Percentiles rank a stretch among this genome's conserved stretches.
phyloP scores from a whole-genome alignment of 306 rosid species.

The Crataegus laevigata region DNA sequence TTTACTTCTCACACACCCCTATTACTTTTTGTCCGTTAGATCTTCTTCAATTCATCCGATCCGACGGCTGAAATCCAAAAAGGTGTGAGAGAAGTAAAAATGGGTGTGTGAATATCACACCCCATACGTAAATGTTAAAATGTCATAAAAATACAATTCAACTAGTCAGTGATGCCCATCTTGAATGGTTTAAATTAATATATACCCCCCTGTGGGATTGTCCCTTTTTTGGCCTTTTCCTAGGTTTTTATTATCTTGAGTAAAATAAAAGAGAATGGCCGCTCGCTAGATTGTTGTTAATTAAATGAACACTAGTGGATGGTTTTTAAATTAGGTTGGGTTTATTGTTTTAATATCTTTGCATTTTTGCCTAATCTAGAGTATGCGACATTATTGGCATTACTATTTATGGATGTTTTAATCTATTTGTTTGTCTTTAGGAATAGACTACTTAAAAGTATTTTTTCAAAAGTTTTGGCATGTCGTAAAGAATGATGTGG shows the following conservation, averaged over 20 bases:
- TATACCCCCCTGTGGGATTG: constrained; percentile 25
- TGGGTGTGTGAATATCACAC: no score
- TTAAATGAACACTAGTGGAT: neutral
- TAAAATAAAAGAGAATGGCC: neutral
- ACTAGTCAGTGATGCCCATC: constrained; percentile 11
- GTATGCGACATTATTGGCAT: neutral
- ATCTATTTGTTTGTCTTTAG: no score
- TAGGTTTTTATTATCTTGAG: neutral
- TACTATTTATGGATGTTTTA: neutral
- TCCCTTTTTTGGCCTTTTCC: constrained; percentile 12
- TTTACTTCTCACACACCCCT: no score
- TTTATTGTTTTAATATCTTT: neutral
- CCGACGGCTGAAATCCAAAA: no score
- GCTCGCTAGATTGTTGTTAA: neutral
- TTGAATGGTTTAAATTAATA: neutral
- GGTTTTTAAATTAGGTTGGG: neutral
- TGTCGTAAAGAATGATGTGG: no score
- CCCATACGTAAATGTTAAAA: neutral
- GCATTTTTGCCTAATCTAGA: neutral
- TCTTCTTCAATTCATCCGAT: no score
- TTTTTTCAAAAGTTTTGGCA: no score
- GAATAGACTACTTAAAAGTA: neutral
- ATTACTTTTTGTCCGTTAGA: no score
- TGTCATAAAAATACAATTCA: neutral
- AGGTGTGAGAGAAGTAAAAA: no score